A percentile compares a stretch with the other conserved stretches of the same genome.
Conservation (phyloP, 2,329 filamentous ascomycete species). For the Apiospora koreana region DNA sequence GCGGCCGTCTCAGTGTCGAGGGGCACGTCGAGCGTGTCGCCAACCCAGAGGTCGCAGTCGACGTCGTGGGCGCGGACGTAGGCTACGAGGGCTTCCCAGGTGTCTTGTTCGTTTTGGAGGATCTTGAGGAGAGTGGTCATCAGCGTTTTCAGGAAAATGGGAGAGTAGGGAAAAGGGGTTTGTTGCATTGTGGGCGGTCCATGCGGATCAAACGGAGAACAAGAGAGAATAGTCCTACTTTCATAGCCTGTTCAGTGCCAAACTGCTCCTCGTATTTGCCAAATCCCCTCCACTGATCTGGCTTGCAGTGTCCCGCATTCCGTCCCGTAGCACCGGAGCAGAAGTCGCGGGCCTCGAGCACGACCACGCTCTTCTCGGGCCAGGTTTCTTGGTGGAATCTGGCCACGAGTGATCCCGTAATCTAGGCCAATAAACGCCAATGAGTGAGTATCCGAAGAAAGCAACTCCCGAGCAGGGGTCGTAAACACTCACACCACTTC, state of each 20-base stretch:
- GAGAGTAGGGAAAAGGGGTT: too few species aligned
- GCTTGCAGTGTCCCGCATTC: conserved; percentile 17
- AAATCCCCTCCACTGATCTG: conserved; percentile 17
- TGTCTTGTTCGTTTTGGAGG: conserved; percentile 19
- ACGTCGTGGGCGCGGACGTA: conserved; percentile 19
- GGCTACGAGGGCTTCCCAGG: conserved; percentile 18
- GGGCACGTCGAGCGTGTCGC: conserved; percentile 22
- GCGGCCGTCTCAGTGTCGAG: conserved; percentile 18
- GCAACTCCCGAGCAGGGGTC: too few species aligned
- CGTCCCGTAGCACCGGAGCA: conserved; percentile 20
- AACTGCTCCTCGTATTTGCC: conserved; percentile 13
- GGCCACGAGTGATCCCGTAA: conserved; percentile 18
- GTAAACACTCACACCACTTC: conserved; percentile 10
- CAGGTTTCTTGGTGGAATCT: conserved; percentile 17
- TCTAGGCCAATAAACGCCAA: conserved; percentile 7
- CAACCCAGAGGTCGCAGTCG: conserved; percentile 23
- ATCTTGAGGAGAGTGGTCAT: neutral
- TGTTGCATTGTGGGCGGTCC: too few species aligned
- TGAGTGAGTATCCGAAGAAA: too few species aligned
- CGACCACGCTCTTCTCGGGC: conserved; percentile 19
- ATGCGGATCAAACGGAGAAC: neutral
- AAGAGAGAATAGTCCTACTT: neutral
- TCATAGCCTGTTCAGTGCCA: conserved; percentile 7
- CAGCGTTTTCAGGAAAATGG: too few species aligned
- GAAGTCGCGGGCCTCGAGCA: conserved; percentile 21